Percentiles rank a stretch among this genome's conserved stretches.
These are phyloP conservation scores for Scheffersomyces lignosus DNA, from an alignment of 805 yeast genomes.

Conservation along the genomic window DNA sequence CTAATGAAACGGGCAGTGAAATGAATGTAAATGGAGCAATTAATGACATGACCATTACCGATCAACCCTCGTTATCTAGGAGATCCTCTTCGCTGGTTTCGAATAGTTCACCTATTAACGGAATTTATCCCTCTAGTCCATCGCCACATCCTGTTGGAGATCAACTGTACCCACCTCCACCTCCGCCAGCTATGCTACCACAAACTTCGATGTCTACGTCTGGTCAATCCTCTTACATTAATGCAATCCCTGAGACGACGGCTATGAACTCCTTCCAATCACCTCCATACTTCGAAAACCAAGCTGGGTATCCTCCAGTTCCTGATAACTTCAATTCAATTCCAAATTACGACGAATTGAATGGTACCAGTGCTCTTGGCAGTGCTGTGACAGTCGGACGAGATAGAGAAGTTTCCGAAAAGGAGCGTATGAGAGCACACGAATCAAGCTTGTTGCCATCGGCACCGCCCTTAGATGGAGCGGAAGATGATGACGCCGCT, in stretches of 20 bases:
- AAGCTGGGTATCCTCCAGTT: slow-evolving; percentile 1
- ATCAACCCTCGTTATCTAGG: background rate
- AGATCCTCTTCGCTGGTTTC: slow-evolving; percentile 2
- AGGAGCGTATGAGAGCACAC: slow-evolving; percentile 51
- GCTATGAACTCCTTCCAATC: slow-evolving; percentile 20
- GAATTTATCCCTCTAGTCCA: slow-evolving; percentile 6
- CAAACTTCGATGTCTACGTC: background rate
- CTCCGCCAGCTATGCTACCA: slow-evolving; percentile 2
- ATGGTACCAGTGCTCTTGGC: background rate
- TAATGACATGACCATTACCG: too few relatives aligned
- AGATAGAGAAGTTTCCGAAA: slow-evolving; percentile 46
- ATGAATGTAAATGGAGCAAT: too few relatives aligned
- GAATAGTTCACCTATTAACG: slow-evolving; percentile 1
- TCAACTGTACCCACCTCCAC: slow-evolving; percentile 1
- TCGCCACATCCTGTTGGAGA: slow-evolving; percentile 1
- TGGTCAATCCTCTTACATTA: slow-evolving; percentile 7
- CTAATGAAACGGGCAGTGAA: background rate
- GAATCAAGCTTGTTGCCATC: slow-evolving; percentile 68
- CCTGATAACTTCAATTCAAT: slow-evolving; percentile 5
- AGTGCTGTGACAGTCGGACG: background rate
- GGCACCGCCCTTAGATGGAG: slow-evolving; percentile 35
- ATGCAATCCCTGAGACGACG: slow-evolving; percentile 17
- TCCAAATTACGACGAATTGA: slow-evolving; percentile 8
- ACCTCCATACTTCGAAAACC: slow-evolving; percentile 28
- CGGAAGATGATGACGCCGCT: slow-evolving; percentile 19